Evolutionary conservation across 768 basidiomycete genomes (phyloP).

Genomic region (Amanita rubescens): DNA sequence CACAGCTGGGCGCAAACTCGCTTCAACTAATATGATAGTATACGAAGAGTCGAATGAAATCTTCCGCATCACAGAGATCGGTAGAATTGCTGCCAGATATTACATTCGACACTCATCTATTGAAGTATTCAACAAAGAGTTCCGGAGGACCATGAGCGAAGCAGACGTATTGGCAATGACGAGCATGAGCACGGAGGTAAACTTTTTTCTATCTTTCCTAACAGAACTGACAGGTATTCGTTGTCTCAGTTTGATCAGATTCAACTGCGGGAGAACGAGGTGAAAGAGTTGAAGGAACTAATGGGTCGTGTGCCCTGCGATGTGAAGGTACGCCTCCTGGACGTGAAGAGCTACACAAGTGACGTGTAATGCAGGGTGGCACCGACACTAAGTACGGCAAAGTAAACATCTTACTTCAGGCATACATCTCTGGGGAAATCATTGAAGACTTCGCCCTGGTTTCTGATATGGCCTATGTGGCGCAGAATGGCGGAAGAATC

Average conservation of each 20-base stretch:
- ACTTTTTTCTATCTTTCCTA: constrained; percentile 8
- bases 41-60: constrained; percentile 52
- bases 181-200: constrained; percentile 85
- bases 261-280: constrained; percentile 86
- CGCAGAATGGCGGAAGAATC: constrained; percentile 93
- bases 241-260: constrained; percentile 81
- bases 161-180: constrained; percentile 87
- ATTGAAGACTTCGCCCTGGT: constrained; percentile 95
- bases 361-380: constrained; percentile 41
- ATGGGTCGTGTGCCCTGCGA: constrained; percentile 69
- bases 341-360: neutral
- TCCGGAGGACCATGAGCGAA: constrained; percentile 82
- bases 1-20: constrained; percentile 58
- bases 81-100: constrained; percentile 95
- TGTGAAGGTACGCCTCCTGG: constrained; percentile 49
- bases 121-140: constrained; percentile 75
- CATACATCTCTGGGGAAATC: constrained; percentile 71
- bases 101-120: constrained; percentile 85
- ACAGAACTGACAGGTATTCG: neutral
- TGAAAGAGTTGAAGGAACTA: constrained; percentile 70
- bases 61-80: constrained; percentile 79
- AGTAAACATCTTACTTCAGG: constrained; percentile 93
- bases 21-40: constrained; percentile 72
- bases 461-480: constrained; percentile 89
- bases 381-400: constrained; percentile 56